phyloP scores from a whole-genome alignment of 202 grass and related monocot genomes.

The Dendrocalamus latiflorus region DNA sequence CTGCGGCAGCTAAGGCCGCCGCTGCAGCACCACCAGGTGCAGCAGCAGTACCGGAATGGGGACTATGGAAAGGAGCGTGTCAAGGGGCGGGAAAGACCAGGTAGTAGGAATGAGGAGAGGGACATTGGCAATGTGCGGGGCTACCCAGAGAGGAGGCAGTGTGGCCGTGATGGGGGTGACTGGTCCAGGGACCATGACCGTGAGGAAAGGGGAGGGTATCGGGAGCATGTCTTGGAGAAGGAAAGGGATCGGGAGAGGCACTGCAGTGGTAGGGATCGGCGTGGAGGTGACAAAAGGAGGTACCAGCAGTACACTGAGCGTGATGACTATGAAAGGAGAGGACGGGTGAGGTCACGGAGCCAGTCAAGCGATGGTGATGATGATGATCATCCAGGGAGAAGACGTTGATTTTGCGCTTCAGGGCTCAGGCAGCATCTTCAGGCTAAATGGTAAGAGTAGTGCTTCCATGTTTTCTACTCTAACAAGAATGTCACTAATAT shows the following conservation, averaged over 20 bases:
- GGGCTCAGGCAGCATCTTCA: not conserved
- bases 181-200: too few species aligned
- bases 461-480: too few species aligned
- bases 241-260: conserved; percentile 28
- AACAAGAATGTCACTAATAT: too few species aligned
- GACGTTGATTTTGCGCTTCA: not conserved
- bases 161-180: too few species aligned
- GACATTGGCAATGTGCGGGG: conserved; percentile 20
- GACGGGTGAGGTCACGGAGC: conserved; percentile 9
- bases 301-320: conserved; percentile 21
- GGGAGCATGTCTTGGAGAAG: not conserved
- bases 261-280: conserved; percentile 25
- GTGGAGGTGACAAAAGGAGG: conserved; percentile 17
- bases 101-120: conserved; percentile 33
- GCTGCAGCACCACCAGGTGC: not conserved
- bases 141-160: not conserved
- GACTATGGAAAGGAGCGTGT: conserved; percentile 16
- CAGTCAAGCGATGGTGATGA: conserved; percentile 31
- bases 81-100: not conserved
- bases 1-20: not conserved
- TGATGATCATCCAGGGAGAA: conserved; percentile 28
- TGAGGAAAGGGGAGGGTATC: conserved; percentile 6
- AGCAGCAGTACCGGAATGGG: conserved; percentile 27
- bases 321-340: conserved; percentile 29
- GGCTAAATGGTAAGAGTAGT: too few species aligned